Base-by-base conservation (phyloP, 768 basidiomycete genomes). In the Boletus tylopilopsis region DNA sequence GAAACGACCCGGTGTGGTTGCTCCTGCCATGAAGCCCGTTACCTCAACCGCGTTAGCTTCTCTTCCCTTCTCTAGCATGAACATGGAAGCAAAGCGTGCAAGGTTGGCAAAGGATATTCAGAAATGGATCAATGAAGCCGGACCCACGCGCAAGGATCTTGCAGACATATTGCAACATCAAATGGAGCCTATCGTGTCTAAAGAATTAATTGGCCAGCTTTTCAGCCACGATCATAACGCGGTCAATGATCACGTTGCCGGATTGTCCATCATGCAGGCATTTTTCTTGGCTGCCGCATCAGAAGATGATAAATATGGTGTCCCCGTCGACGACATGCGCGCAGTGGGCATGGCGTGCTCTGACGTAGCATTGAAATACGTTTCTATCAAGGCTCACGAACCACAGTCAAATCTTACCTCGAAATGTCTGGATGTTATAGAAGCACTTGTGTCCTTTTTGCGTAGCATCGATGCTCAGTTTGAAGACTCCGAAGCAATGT, bases 161-260 rank as follows among this genome's bases (percentile, higher is more conserved):
- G 80, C 86, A 32, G 95, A 97, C 35, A 71, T 84, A 12, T 73
- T 98, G 41, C 87, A 91, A 58, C 81, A 77, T 55, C 96, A 99
- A 68, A 97, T 98, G 93, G 93, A 94, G 57, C 77, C 84, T 9
- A 79, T 87, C 60, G 76, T 80, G 6, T 87, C 87, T 4, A 83
- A 85, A 53, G 87, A 94, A 2, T 70, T 98, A 3, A 67, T 88
- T 12, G 68, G 79, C 5, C 81, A 81, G 24, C 74, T 99, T 24
- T 99, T 97, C 73, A 97, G 95, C 62, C 90, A 88, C 52, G 96
- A 96, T 59, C 96, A 97, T 66, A 90, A 87, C 56, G 91, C 94
- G 6, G 86, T 97, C 55, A 94, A 92, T 59, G 96, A 98, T 64
- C 85, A 89, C 60, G 77, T 95, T 45, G 73, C 75, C n/a, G 95